Conservation (phyloP, 23 red algal genomes). For the Gracilaria caudata region DNA sequence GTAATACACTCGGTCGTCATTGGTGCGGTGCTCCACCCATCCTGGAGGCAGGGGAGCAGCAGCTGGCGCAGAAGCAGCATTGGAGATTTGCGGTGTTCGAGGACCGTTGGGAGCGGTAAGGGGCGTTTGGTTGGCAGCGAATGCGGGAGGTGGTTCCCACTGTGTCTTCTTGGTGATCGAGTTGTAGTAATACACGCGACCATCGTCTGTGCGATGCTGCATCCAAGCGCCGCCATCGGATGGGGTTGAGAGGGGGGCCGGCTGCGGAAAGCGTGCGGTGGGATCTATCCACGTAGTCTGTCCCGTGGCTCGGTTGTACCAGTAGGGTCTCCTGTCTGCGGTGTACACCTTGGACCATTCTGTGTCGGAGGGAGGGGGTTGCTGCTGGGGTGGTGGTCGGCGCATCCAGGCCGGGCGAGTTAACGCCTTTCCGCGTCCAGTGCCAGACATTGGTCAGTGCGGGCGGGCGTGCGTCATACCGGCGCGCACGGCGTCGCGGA, state of each 20-base stretch:
- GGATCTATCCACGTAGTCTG: conserved; percentile 76
- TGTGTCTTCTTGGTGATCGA: conserved; percentile 55
- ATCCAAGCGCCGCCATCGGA: conserved; percentile 23
- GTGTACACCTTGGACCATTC: conserved; percentile 41
- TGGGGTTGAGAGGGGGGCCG: background rate
- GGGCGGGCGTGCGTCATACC: conserved; percentile 3
- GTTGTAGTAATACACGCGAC: conserved; percentile 73
- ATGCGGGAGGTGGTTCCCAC: conserved; percentile 54
- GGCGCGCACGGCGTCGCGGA: conserved; percentile 1
- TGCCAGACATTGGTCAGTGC: conserved; percentile 41
- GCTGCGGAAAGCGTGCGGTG: background rate
- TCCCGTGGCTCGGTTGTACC: conserved; percentile 55
- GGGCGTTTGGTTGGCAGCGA: background rate
- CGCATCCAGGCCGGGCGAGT: conserved; percentile 79
- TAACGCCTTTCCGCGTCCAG: conserved; percentile 67
- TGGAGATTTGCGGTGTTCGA: conserved; percentile 10
- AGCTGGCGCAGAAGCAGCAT: background rate
- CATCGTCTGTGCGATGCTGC: conserved; percentile 51
- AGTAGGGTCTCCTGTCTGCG: conserved; percentile 56
- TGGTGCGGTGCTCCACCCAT: conserved; percentile 52
- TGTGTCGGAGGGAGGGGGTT: conserved; percentile 14
- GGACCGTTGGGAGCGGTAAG: background rate
- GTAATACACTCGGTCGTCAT: conserved; percentile 61
- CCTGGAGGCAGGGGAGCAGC: conserved; percentile 43
- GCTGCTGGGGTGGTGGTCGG: conserved; percentile 8